Evolutionary conservation across 345 rosid species (phyloP).

Genomic region (Populus deltoides): DNA sequence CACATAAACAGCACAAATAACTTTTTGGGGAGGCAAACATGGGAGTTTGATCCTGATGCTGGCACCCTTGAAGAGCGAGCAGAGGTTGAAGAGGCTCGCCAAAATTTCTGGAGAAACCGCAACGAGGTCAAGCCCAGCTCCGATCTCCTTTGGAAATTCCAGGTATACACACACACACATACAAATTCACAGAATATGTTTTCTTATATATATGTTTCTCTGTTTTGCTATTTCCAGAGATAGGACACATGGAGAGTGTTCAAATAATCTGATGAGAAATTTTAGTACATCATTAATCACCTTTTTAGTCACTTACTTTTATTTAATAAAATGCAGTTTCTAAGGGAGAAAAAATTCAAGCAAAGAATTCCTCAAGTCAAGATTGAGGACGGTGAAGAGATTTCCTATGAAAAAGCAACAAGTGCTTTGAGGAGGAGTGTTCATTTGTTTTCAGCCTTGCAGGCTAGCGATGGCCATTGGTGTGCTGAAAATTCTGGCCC

Average conservation of each 20-base stretch:
- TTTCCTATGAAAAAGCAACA: neutral
- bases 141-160: conserved; percentile 9
- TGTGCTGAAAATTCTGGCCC: conserved; percentile 18
- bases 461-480: conserved; percentile 23
- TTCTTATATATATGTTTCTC: no score
- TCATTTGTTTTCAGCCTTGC: conserved; percentile 6
- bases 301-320: no score
- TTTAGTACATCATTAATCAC: no score
- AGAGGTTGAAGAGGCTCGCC: conserved; percentile 4
- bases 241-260: no score
- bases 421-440: conserved; percentile 5
- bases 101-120: conserved; percentile 1
- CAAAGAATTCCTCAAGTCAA: conserved; percentile 10
- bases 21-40: conserved; percentile 8
- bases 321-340: neutral
- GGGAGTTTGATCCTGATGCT: conserved; percentile 8
- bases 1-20: neutral
- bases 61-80: conserved; percentile 1
- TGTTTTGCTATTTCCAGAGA: no score
- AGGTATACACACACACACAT: neutral
- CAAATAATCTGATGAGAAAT: no score
- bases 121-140: conserved; percentile 1
- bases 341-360: conserved; percentile 11
- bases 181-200: no score
- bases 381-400: neutral